Percentiles rank a stretch among this genome's conserved stretches.
Evolutionary conservation across 331 rosid species (phyloP).

Genomic region (Malus hybrid): DNA sequence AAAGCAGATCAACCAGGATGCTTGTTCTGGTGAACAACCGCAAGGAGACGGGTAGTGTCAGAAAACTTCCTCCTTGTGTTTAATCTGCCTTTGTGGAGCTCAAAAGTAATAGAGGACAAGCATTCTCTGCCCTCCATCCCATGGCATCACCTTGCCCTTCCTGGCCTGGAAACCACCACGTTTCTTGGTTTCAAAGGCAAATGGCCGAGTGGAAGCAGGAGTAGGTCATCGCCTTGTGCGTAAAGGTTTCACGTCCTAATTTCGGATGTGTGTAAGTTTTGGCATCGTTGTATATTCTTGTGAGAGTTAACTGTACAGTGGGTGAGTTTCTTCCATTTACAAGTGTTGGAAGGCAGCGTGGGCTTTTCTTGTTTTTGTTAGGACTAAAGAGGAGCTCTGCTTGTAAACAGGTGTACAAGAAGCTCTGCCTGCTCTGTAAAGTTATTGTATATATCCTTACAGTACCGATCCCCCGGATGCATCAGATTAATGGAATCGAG

Average conservation of each 20-base stretch:
- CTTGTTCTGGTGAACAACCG: slow-evolving; percentile 38
- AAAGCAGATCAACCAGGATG: slow-evolving; percentile 66
- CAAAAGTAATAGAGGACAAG: neutral
- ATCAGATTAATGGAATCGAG: slow-evolving; percentile 19
- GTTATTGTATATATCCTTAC: slow-evolving; percentile 44
- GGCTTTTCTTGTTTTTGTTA: slow-evolving; percentile 15
- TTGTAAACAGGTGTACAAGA: slow-evolving; percentile 33
- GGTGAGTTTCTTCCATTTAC: slow-evolving; percentile 48
- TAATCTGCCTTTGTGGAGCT: slow-evolving; percentile 16
- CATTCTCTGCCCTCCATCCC: neutral
- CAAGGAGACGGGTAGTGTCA: slow-evolving; percentile 48
- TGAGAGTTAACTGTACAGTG: slow-evolving; percentile 71
- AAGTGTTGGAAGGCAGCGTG: slow-evolving; percentile 24
- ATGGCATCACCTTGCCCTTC: slow-evolving; percentile 4
- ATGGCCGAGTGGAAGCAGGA: neutral
- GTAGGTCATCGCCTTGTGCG: slow-evolving; percentile 24
- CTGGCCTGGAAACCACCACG: neutral
- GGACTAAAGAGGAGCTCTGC: slow-evolving; percentile 24
- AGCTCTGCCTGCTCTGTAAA: slow-evolving; percentile 39
- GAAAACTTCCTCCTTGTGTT: slow-evolving; percentile 8
- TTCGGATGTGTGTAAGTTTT: slow-evolving; percentile 36
- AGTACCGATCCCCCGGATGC: slow-evolving; percentile 17
- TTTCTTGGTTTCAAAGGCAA: neutral
- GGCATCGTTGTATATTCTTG: slow-evolving; percentile 59
- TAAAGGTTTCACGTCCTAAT: slow-evolving; percentile 22